These are phyloP conservation scores for Theobroma cacao DNA, from an alignment of 345 rosid genomes.

Conservation along the genomic window DNA sequence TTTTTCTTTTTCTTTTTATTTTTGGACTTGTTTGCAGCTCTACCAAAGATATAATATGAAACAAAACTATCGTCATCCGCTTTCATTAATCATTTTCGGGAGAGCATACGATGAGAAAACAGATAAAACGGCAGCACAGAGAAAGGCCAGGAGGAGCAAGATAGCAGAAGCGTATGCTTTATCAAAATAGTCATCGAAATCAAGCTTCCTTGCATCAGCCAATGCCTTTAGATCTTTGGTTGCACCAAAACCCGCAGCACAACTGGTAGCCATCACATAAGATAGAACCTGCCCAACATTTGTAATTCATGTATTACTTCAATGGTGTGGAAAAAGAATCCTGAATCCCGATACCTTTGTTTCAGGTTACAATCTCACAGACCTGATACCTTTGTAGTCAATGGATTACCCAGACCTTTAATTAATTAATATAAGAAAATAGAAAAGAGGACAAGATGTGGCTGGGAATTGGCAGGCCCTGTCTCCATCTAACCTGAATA, in stretches of 20 bases:
- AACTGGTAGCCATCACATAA: slow-evolving; percentile 47
- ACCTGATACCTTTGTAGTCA: too few relatives aligned
- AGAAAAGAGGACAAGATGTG: too few relatives aligned
- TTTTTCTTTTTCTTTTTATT: too few relatives aligned
- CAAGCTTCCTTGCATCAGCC: not conserved
- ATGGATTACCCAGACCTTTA: too few relatives aligned
- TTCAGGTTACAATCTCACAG: too few relatives aligned
- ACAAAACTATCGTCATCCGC: too few relatives aligned
- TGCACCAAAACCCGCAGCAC: slow-evolving; percentile 55
- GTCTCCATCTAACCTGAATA: too few relatives aligned
- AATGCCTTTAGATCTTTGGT: slow-evolving; percentile 44
- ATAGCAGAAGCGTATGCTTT: slow-evolving; percentile 49
- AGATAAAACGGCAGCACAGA: slow-evolving; percentile 47
- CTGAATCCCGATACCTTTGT: too few relatives aligned
- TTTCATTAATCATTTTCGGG: slow-evolving; percentile 23
- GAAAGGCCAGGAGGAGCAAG: slow-evolving; percentile 50
- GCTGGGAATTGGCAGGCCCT: too few relatives aligned
- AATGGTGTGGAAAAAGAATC: too few relatives aligned
- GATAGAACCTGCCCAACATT: slow-evolving; percentile 31
- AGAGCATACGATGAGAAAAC: slow-evolving; percentile 49
- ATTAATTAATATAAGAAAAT: too few relatives aligned
- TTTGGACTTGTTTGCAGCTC: not conserved
- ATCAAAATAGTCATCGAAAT: slow-evolving; percentile 33
- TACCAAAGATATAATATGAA: not conserved
- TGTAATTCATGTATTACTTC: not conserved